phyloP scores from a whole-genome alignment of 208 protist species.

The Phytomonas sp. region DNA sequence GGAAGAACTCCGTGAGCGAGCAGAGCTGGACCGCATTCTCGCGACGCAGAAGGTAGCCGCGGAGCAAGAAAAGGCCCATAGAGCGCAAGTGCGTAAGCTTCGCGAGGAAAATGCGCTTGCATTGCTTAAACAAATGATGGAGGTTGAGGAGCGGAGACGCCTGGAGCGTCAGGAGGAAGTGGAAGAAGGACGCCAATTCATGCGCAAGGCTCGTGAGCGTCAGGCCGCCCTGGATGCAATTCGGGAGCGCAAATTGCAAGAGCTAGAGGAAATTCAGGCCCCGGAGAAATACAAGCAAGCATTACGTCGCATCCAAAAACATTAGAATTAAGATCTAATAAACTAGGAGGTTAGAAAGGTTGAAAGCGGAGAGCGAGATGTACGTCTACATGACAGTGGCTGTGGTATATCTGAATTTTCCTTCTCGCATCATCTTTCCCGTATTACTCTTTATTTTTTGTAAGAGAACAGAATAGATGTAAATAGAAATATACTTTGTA shows the following conservation, averaged over 20 bases:
- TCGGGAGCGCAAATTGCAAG: slow-evolving; percentile 64
- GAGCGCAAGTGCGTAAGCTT: slow-evolving; percentile 41
- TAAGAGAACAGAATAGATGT: not conserved
- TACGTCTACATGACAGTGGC: not conserved
- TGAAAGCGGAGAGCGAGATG: not conserved
- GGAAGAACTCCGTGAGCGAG: slow-evolving; percentile 51
- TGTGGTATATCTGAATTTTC: not conserved
- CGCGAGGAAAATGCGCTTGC: slow-evolving; percentile 79
- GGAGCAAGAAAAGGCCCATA: slow-evolving; percentile 63
- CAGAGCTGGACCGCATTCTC: slow-evolving; percentile 83
- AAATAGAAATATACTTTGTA: not conserved
- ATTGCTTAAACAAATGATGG: slow-evolving; percentile 86
- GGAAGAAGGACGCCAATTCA: slow-evolving; percentile 80
- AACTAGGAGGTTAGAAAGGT: not conserved
- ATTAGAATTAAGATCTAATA: not conserved
- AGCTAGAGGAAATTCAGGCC: slow-evolving; percentile 65
- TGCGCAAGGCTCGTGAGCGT: slow-evolving; percentile 62
- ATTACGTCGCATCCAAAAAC: slow-evolving; percentile 39
- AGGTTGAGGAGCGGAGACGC: slow-evolving; percentile 83
- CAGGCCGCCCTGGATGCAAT: slow-evolving; percentile 83
- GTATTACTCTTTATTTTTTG: not conserved
- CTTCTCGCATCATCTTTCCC: not conserved
- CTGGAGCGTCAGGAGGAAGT: slow-evolving; percentile 82
- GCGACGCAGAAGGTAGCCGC: slow-evolving; percentile 75
- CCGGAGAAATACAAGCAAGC: slow-evolving; percentile 77